Base-by-base conservation (phyloP, 106 monocot genomes). In the Gastrodia elata region DNA sequence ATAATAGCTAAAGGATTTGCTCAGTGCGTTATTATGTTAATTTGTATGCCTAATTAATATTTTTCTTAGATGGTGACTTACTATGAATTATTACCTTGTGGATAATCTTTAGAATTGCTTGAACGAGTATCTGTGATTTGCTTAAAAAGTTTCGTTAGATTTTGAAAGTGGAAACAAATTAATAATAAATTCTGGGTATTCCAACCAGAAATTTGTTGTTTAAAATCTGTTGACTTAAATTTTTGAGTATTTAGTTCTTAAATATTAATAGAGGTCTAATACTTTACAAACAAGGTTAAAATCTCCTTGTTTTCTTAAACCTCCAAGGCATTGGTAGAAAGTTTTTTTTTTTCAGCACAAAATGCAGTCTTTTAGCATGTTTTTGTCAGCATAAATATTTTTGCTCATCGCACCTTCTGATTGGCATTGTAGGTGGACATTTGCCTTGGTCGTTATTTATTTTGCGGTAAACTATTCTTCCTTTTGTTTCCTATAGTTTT, bases 391-490 rank as follows among this genome's bases (percentile, higher is more conserved):
- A 6, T 52, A 22, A 52, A n/a, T 52, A 52, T 52, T 7, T 24
- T 4, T 0, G 20, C 42, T 36, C 41, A 28, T 78, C 52, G n/a
- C 10, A 39, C 75, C 42, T 46, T 65, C 38, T 26, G 9, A 24
- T 71, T 39, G 59, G 70, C 83, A 71, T 56, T 81, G 80, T 83
- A 91, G 91, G 83, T 91, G 91, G 91, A 91, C 91, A 0, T 87
- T 91, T 38, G 42, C 81, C 5, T 41, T 91, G 34, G 91, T 85
- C 27, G 85, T 87, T 59, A 39, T 87, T 38, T 91, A 90, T 80
- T 90, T 90, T 78, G 65, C 64, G 82, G 90, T 90, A 80, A n/a
- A n/a, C 74, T 78, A 44, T 70, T 26, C 58, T 73, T 20, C 56
- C n/a, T 64, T 32, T 49, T 26, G 22, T 43, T 67, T 37, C 44